Evolutionary conservation across 192 early-diverging fungal species (phyloP).

Genomic region (Tieghemiomyces parasiticus): DNA sequence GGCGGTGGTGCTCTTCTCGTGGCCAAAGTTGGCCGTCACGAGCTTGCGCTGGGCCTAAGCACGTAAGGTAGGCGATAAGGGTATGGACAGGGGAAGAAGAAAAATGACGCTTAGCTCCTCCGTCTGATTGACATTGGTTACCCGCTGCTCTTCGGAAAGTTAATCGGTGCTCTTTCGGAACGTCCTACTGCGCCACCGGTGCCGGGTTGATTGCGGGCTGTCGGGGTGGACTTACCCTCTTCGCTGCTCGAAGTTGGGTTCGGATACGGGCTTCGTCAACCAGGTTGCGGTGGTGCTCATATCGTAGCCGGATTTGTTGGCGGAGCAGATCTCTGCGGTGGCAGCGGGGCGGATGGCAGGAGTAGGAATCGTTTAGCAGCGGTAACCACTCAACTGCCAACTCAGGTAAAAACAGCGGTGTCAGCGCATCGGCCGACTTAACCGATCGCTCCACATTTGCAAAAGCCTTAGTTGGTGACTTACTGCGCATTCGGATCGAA

Average conservation of each 20-base stretch:
- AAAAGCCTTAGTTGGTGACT: neutral
- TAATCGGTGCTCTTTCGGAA: neutral
- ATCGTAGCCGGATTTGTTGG: conserved; percentile 4
- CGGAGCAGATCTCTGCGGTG: neutral
- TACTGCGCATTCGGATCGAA: conserved; percentile 7
- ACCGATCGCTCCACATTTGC: neutral
- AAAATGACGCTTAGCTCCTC: neutral
- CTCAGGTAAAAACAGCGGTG: neutral
- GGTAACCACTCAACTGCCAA: neutral
- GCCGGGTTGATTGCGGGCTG: neutral
- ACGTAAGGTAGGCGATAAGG: too few relatives aligned
- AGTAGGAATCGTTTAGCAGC: neutral
- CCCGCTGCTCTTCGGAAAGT: neutral
- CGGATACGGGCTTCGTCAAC: too few relatives aligned
- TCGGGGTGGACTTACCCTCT: neutral
- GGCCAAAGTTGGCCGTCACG: neutral
- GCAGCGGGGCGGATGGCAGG: neutral
- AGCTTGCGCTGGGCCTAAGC: neutral
- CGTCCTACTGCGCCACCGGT: neutral
- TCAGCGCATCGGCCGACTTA: neutral
- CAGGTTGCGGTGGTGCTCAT: neutral
- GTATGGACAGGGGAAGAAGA: neutral
- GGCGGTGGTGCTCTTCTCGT: neutral
- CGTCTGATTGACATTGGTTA: neutral
- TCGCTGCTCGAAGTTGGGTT: neutral